Evolutionary conservation across 2,329 filamentous ascomycete species (phyloP).

Genomic region (Cladosporium cucumerinum): DNA sequence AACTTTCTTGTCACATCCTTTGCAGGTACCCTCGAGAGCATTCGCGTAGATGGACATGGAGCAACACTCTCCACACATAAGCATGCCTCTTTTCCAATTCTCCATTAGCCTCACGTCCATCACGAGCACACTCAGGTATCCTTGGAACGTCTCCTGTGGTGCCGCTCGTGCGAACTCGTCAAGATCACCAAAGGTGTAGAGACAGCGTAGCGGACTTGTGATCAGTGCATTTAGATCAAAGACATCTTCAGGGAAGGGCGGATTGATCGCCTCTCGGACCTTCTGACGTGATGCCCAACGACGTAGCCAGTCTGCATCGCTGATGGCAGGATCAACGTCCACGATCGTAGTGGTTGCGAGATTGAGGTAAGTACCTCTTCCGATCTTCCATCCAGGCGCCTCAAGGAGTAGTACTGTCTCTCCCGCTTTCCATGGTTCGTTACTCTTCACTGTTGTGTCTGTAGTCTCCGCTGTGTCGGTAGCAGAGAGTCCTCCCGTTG

Average conservation of each 20-base stretch:
- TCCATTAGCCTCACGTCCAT: constrained; percentile 41
- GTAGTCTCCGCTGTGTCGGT: background rate
- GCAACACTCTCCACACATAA: constrained; percentile 50
- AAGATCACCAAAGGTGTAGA: constrained; percentile 46
- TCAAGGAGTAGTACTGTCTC: constrained; percentile 33
- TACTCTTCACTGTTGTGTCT: constrained; percentile 14
- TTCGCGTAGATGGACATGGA: constrained; percentile 55
- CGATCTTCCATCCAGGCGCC: constrained; percentile 31
- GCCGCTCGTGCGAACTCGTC: constrained; percentile 41
- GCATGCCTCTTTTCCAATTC: constrained; percentile 42
- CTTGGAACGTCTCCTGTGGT: constrained; percentile 38
- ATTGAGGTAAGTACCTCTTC: constrained; percentile 33
- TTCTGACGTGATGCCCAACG: constrained; percentile 47
- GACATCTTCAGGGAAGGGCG: constrained; percentile 42
- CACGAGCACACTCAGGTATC: constrained; percentile 46
- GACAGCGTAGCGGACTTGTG: constrained; percentile 30
- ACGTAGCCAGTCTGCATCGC: constrained; percentile 54
- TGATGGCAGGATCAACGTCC: constrained; percentile 54
- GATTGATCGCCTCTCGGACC: constrained; percentile 51
- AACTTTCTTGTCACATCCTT: constrained; percentile 39
- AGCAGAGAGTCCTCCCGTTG: constrained; percentile 17
- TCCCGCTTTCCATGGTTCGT: constrained; percentile 28
- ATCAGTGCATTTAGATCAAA: constrained; percentile 28
- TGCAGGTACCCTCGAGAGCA: constrained; percentile 37
- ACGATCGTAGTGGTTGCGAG: constrained; percentile 48